These are phyloP conservation scores for Nakataea oryzae DNA, from an alignment of 2,329 filamentous ascomycete species.

Conservation along the genomic window DNA sequence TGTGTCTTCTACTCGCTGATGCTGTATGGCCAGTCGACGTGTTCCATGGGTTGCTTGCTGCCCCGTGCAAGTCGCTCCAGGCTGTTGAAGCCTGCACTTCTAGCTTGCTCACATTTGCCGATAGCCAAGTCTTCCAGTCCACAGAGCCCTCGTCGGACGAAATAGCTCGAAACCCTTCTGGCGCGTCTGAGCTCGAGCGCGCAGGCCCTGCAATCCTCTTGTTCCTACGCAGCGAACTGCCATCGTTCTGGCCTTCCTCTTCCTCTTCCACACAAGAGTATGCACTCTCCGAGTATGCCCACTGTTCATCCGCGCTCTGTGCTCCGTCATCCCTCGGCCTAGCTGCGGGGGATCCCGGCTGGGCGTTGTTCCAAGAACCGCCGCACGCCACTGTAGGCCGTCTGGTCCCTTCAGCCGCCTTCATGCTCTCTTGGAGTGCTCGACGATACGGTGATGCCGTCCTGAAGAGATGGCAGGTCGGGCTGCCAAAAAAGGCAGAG, in stretches of 20 bases:
- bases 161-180: conserved; percentile 10
- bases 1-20: neutral
- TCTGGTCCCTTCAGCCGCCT: conserved; percentile 17
- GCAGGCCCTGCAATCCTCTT: neutral
- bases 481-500: conserved; percentile 42
- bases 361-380: neutral
- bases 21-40: neutral
- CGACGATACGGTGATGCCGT: conserved; percentile 45
- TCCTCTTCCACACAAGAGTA: conserved; percentile 3
- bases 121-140: conserved; percentile 46
- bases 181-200: neutral
- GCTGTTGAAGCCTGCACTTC: conserved; percentile 19
- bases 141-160: conserved; percentile 22
- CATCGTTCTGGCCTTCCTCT: conserved; percentile 2
- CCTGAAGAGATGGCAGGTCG: conserved; percentile 38
- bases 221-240: neutral
- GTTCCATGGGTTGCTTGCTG: neutral
- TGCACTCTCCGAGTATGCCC: conserved; percentile 1
- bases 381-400: neutral
- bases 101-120: conserved; percentile 37
- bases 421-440: conserved; percentile 36
- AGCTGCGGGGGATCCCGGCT: neutral
- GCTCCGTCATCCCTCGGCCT: neutral
- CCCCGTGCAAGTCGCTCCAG: neutral
- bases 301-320: too few species aligned